Conservation (phyloP, 2,329 filamentous ascomycete species). For the Chrysoporthe cubensis region DNA sequence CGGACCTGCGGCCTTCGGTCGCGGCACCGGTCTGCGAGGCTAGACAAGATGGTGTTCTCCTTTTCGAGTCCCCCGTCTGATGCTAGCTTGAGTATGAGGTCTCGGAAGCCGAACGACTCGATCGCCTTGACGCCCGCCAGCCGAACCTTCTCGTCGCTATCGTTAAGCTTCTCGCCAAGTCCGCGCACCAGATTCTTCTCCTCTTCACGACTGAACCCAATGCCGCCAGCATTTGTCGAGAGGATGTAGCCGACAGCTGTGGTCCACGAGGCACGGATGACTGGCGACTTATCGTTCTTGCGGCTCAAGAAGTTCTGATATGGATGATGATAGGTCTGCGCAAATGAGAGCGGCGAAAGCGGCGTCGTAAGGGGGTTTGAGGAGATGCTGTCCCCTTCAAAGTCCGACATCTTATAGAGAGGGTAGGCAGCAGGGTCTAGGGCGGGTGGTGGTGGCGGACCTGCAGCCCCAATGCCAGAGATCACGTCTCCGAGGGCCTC, state of each 20-base stretch:
- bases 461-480: conserved; percentile 88
- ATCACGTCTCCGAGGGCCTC: conserved; percentile 96
- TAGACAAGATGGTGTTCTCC: conserved; percentile 76
- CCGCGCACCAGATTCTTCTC: conserved; percentile 74
- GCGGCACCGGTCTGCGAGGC: conserved; percentile 84
- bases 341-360: conserved; percentile 86
- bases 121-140: conserved; percentile 86
- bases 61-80: conserved; percentile 74
- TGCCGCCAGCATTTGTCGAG: conserved; percentile 87
- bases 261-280: conserved; percentile 85
- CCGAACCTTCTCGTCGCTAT: conserved; percentile 89
- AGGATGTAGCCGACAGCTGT: conserved; percentile 83
- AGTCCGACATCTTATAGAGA: conserved; percentile 68
- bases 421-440: conserved; percentile 87
- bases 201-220: conserved; percentile 83
- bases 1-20: conserved; percentile 83
- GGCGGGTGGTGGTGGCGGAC: conserved; percentile 71
- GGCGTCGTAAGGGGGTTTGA: conserved; percentile 76
- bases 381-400: conserved; percentile 53
- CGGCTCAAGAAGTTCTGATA: conserved; percentile 86
- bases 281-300: conserved; percentile 81
- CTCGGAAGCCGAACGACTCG: conserved; percentile 76
- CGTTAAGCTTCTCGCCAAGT: conserved; percentile 79
- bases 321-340: conserved; percentile 75
- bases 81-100: conserved; percentile 82